Base-by-base conservation (phyloP, 108 stramenopile species). In the Cyclostephanos tholiformis region DNA sequence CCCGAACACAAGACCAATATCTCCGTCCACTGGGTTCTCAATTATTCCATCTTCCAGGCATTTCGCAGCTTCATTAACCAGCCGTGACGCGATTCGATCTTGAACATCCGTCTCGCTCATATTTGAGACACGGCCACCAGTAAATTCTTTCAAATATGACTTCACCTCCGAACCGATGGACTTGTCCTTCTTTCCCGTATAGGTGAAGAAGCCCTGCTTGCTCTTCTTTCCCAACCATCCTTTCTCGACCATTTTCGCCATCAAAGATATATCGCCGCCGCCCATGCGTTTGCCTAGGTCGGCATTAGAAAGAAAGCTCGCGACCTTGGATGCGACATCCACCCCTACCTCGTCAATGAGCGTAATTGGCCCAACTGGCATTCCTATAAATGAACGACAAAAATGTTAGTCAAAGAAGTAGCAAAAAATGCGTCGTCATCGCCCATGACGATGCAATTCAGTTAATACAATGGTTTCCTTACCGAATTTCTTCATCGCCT, bases 41-140 rank as follows among this genome's bases (percentile, higher is more conserved):
- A 99, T 98, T 39, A 99, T 97, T 69, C 95, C 98, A 82, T 99
- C 98, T 76, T 99, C 97, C 23, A 99, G 80, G 74, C 97, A 99
- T 64, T 96, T 96, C 71, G 89, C 95, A 9, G 99, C 99, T 79
- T 99, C 99, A 76, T 98, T 99, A 39, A 99, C 86, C 80, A 99
- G 97, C 22, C 97, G 89, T 2, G 90, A 84, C 30, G 98, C 89
- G 62, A 97, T 80, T 57, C 99, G 95, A 81, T 97, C 84, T 84
- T 98, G 98, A 61, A 99, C 96, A 62, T 97, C 96, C 49, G 87
- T 83, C 69, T 92, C 92, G 48, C 69, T 73, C 49, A 97, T 75
- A 56, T 79, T 76, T 19, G 79, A 74, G 10, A 90, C 78, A 50
- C 92, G 84, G 9, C 78, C 77, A 46, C 63, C 73, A 20, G 82